A percentile compares a stretch with the other conserved stretches of the same genome.
These are phyloP conservation scores for Mycosphaerella sp. DNA, from an alignment of 2,329 filamentous ascomycete genomes.

Conservation along the genomic window DNA sequence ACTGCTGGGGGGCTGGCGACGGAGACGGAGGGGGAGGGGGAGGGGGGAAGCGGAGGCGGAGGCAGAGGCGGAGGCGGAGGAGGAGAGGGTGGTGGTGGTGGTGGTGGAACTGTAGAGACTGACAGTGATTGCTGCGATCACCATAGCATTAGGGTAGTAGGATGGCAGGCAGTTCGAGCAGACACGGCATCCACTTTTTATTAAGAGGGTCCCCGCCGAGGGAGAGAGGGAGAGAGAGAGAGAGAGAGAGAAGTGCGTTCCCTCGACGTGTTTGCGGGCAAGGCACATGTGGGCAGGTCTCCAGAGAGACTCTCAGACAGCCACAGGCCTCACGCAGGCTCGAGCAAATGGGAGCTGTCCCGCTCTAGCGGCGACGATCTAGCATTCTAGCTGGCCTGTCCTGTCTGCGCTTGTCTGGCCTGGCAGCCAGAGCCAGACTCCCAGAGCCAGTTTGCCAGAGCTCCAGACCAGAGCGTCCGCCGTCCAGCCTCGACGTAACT, in stretches of 20 bases:
- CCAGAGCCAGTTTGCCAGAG: background rate
- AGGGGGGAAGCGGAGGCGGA: background rate
- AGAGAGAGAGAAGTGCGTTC: background rate
- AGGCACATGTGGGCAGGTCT: too few relatives aligned
- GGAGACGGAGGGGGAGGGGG: background rate
- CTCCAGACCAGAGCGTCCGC: background rate
- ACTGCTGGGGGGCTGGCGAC: background rate
- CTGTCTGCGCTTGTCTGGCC: background rate
- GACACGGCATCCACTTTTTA: conserved; percentile 4
- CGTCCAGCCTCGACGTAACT: background rate
- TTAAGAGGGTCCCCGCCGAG: too few relatives aligned
- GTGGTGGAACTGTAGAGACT: background rate
- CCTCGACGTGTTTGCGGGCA: conserved; percentile 2
- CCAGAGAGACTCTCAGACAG: background rate
- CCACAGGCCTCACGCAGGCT: conserved; percentile 8
- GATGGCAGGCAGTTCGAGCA: background rate
- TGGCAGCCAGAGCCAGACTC: background rate
- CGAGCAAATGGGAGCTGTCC: conserved; percentile 13
- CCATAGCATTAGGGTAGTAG: too few relatives aligned
- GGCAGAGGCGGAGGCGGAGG: background rate
- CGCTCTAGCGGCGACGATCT: conserved; percentile 1
- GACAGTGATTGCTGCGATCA: background rate
- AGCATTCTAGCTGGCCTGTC: background rate
- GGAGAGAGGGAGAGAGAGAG: too few relatives aligned
- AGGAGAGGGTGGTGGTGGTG: background rate